These are phyloP conservation scores for Bipolaris victoriae DNA, from an alignment of 2,329 filamentous ascomycete genomes.

Conservation along the genomic window DNA sequence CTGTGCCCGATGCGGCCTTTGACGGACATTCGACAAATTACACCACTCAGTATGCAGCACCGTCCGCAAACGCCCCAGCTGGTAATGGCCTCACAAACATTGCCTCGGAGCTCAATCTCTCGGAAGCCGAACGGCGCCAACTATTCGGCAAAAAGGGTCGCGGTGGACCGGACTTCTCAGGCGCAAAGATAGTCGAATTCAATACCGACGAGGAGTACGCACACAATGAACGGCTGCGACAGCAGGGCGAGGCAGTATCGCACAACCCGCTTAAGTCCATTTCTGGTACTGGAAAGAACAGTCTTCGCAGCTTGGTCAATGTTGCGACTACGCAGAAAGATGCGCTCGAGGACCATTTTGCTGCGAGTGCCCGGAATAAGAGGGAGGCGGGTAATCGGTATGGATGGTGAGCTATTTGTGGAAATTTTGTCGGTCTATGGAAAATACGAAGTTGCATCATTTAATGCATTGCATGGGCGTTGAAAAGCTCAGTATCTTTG, in stretches of 20 bases:
- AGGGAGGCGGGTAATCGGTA: conserved; percentile 82
- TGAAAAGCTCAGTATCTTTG: not conserved
- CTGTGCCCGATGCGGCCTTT: conserved; percentile 23
- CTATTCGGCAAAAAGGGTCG: conserved; percentile 76
- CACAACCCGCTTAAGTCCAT: conserved; percentile 85
- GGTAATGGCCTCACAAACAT: conserved; percentile 70
- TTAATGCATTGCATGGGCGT: not conserved
- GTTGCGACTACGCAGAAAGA: conserved; percentile 82
- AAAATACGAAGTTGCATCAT: not conserved
- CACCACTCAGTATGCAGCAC: conserved; percentile 17
- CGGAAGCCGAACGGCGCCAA: conserved; percentile 76
- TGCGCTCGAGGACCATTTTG: conserved; percentile 90
- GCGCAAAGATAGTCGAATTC: conserved; percentile 78
- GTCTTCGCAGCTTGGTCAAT: conserved; percentile 82
- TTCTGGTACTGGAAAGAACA: conserved; percentile 83
- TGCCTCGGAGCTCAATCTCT: conserved; percentile 79
- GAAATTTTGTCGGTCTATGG: not conserved
- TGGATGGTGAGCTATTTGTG: conserved; percentile 68
- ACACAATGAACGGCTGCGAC: conserved; percentile 78
- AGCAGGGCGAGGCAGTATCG: conserved; percentile 69
- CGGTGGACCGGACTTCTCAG: conserved; percentile 54
- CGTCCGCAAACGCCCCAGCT: conserved; percentile 18
- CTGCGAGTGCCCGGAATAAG: conserved; percentile 76
- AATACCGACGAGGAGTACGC: conserved; percentile 87
- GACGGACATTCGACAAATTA: conserved; percentile 6